Base-by-base conservation (phyloP, 352 stramenopile genomes). In the Phytopythium kandeliae region DNA sequence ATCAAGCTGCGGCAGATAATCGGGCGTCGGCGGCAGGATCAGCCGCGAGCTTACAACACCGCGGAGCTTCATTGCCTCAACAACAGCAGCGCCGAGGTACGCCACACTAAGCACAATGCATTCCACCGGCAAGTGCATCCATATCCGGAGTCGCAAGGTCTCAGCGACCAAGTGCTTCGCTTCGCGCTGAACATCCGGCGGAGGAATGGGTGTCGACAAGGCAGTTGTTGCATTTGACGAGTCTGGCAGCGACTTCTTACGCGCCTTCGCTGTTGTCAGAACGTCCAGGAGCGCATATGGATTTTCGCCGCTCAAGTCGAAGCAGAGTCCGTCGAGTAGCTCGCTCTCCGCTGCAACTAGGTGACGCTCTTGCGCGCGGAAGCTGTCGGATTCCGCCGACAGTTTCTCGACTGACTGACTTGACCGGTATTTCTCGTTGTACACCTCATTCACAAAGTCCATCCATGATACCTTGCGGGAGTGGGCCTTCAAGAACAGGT, bases 401-500 rank as follows among this genome's bases (percentile, higher is more conserved):
- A 53, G 35, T 7, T 60, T 56, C 2, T 49, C 26, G 4, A 50
- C 46, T 1, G 26, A 40, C 12, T 53, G 35, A 17, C 21, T 53
- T 31, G 55, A 54, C 12, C 65, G 55, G 28, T 78, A 73, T 50
- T 84, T 85, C 4, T 69, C 74, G 10, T 67, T 78, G 46, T 92
- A 89, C 4, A 89, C 79, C 58, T 88, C 71, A 13, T 67, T 75
- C 2, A 92, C 71, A 67, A 90, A 92, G 0, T 70, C 67, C 1
- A 58, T 51, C 75, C 77, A 92, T 10, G 60, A 54, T 19, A 86
- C 67, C 50, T 75, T 74, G 15, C 78, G 70, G 8, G 69, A 70
- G 44, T 88, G 74, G 0, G 80, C 81, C 38, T 91, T 92, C 4
- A 95, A 55, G 34, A 86, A 85, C 38, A 95, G 56, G 48, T 90